A percentile compares a stretch with the other conserved stretches of the same genome.
phyloP scores from a whole-genome alignment of 192 early-diverging fungal genomes.

The Geranomyces variabilis region DNA sequence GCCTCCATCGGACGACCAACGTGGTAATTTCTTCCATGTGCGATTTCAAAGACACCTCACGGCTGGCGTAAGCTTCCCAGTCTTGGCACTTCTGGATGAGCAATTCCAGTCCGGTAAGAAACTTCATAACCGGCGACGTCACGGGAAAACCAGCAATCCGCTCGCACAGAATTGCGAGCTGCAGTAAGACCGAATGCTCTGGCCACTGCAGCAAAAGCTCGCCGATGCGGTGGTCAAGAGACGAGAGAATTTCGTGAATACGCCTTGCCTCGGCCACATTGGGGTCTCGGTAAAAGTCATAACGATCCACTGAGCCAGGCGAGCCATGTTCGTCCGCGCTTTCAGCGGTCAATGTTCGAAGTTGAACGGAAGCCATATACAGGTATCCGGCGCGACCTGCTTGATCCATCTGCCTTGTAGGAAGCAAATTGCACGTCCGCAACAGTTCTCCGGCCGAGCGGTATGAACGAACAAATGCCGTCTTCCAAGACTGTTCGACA shows the following conservation, averaged over 20 bases:
- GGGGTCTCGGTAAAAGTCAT: conserved; percentile 87
- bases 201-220: conserved; percentile 83
- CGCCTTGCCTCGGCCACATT: conserved; percentile 74
- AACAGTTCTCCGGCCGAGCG: background rate
- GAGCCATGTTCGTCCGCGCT: conserved; percentile 13
- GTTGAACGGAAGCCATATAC: conserved; percentile 9
- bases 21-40: conserved; percentile 68
- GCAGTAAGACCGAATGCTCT: conserved; percentile 84
- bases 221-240: conserved; percentile 60
- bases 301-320: conserved; percentile 1
- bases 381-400: background rate
- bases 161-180: conserved; percentile 55
- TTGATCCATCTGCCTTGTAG: conserved; percentile 4
- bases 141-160: conserved; percentile 69
- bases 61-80: conserved; percentile 89
- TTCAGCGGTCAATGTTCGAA: background rate
- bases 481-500: conserved; percentile 12
- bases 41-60: conserved; percentile 74
- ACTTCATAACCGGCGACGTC: conserved; percentile 83
- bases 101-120: conserved; percentile 86
- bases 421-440: background rate
- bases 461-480: conserved; percentile 24
- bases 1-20: conserved; percentile 88
- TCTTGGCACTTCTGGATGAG: conserved; percentile 88
- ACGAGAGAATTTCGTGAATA: conserved; percentile 63